A percentile compares a stretch with the other conserved stretches of the same genome.
Conservation (phyloP, 139 green algal species). For the Dunaliella sp. region DNA sequence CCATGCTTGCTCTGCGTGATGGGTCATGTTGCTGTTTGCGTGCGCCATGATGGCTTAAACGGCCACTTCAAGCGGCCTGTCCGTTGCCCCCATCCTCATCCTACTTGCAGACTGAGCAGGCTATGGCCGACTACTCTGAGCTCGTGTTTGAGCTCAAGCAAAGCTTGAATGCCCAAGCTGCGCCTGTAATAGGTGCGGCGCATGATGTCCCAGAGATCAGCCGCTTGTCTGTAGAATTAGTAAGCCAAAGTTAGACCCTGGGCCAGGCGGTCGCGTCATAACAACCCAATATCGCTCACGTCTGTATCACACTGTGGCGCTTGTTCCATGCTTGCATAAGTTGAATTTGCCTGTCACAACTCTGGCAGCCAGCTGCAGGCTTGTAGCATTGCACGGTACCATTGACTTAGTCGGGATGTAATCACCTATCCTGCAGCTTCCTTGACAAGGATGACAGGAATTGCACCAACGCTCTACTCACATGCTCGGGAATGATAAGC, state of each 20-base stretch:
- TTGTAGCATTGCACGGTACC: too few relatives aligned
- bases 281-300: background rate
- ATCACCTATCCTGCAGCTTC: too few relatives aligned
- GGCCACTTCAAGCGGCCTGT: too few relatives aligned
- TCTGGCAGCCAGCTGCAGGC: background rate
- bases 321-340: background rate
- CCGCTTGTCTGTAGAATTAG: background rate
- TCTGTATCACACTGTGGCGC: too few relatives aligned
- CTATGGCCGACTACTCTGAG: constrained; percentile 77
- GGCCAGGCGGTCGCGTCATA: background rate
- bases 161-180: constrained; percentile 5
- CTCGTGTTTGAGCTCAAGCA: constrained; percentile 56
- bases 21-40: too few relatives aligned
- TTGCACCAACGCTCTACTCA: too few relatives aligned
- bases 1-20: too few relatives aligned
- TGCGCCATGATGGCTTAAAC: too few relatives aligned
- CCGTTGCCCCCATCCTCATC: too few relatives aligned
- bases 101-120: constrained; percentile 77
- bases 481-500: too few relatives aligned
- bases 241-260: background rate
- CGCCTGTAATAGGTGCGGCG: constrained; percentile 10
- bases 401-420: too few relatives aligned
- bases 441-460: too few relatives aligned
- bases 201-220: background rate
- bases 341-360: background rate